Base-by-base conservation (phyloP, 371 early-diverging fungal species). In the Syncephalastrum monosporum region DNA sequence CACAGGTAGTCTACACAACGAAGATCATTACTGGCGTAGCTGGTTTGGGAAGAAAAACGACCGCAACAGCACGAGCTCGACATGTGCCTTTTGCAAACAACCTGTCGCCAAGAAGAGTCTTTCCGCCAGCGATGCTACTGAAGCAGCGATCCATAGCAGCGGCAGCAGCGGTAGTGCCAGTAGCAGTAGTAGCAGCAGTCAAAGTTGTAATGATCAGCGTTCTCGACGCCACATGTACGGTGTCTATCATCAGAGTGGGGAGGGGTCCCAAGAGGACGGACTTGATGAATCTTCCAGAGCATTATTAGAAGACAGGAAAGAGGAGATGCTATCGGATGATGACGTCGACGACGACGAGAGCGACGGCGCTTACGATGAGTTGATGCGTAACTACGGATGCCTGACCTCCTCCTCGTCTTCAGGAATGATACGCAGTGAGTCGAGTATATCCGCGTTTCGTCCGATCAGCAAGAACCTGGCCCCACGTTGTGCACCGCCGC, bases 391-490 rank as follows among this genome's bases (percentile, higher is more conserved):
- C 38, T 33, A 33, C 10, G 38, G 38, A 8, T 33, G 38, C 8
- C 38, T 33, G 12, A 10, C 10, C 38, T 33, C 38, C 1, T 33
- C 38, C 12, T 33, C 38, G 10, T 10, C 38, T 33, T 33, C 38
- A 8, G 46, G 19, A 45, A 56, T 64, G 17, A 33, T 56, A 16
- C 55, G 64, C 3, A 56, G 54, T 21, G 62, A 61, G 42, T 67
- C 67, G 4, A 62, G 62, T 42, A 62, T 67, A 15, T 62, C 67
- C 15, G 60, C 62, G 3, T 67, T 67, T 50, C 62, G 67, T 19
- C 67, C 67, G 15, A 67, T 61, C 45, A 67, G 67, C 54, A 67
- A 67, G 38, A 62, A 59, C 21, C 25, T 67, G 10, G 61, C 64
- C 2, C 61, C 59, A 6, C 48, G 58, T 15, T 65, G 66, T 50